Percentiles rank a stretch among this genome's conserved stretches.
These are phyloP conservation scores for Backusella circina DNA, from an alignment of 192 early-diverging fungal species.

Conservation along the genomic window DNA sequence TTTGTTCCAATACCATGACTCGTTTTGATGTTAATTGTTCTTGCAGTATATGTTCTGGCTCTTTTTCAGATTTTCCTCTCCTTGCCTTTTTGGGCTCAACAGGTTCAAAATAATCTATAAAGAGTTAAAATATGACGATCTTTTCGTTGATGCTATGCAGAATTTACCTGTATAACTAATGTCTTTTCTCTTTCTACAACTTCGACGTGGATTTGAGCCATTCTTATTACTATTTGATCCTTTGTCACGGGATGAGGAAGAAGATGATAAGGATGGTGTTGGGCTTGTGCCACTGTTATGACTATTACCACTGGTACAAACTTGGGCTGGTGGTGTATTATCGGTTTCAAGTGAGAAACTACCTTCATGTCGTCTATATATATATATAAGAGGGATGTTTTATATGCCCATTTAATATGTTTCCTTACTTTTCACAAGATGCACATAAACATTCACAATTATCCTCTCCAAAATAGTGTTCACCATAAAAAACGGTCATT, in stretches of 20 bases:
- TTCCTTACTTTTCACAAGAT: slow-evolving; percentile 48
- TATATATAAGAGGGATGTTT: too few species aligned
- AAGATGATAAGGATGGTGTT: not conserved
- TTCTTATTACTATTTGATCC: not conserved
- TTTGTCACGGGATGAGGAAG: not conserved
- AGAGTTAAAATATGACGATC: not conserved
- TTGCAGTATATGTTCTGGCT: not conserved
- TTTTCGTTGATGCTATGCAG: not conserved
- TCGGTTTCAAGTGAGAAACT: not conserved
- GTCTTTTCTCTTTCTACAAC: slow-evolving; percentile 14
- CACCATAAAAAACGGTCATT: slow-evolving; percentile 56
- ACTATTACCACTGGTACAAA: not conserved
- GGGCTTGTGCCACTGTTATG: not conserved
- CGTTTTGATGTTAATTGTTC: not conserved
- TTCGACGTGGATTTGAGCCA: not conserved
- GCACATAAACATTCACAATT: slow-evolving; percentile 60
- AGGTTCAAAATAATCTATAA: slow-evolving; percentile 4
- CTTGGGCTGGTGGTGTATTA: not conserved
- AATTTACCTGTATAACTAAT: slow-evolving; percentile 10
- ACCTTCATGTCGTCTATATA: not conserved
- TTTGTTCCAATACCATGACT: not conserved
- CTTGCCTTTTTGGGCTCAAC: not conserved
- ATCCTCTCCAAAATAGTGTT: slow-evolving; percentile 57
- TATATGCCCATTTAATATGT: too few species aligned
- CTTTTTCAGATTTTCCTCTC: not conserved